Base-by-base conservation (phyloP, 2,329 filamentous ascomycete species). In the Epichloe coenophiala region DNA sequence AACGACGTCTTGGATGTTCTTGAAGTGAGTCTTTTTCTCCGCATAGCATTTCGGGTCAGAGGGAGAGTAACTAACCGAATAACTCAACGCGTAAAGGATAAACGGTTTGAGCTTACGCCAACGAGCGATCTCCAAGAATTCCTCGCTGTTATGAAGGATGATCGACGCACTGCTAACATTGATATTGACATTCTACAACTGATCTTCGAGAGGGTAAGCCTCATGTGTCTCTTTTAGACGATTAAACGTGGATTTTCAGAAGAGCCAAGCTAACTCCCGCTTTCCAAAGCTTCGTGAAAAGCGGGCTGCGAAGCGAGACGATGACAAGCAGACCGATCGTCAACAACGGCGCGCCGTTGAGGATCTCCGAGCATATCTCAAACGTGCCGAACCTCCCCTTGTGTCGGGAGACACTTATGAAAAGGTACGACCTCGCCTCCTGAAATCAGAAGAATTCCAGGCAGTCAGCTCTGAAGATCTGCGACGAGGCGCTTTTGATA, bases 51-150 rank as follows among this genome's bases (percentile, higher is more conserved):
- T 27, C 12, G 4, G 12, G 19, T 9, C 15, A n/a, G 17, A 13
- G 11, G 17, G 27, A 31, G 21, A 31, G 37, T 40, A 4, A 6
- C 53, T 58, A 48, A 61, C 57, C 17, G 36, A 40, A 49, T 8
- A n/a, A 13, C 8, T 36, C 4, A 8, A 11, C 44, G 31, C 15
- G 27, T 37, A 40, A 59, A 94, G 86, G 88, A 95, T 69, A 86
- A 88, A 73, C 87, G 84, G 61, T 95, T 88, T 76, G 90, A 96
- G 68, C 81, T 97, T 60, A 89, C 85, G 57, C 76, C 84, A 56
- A 85, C 86, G 61, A 96, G 90, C 60, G 84, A 86, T 45, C 83
- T 94, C 67, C 86, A 95, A 63, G 89, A 95, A 62, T 97, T 97
- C 71, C 73, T 84, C 64, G 74, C 78, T 62, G 74, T 93, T 60